These are phyloP conservation scores for Talaromyces funiculosus DNA, from an alignment of 2,329 filamentous ascomycete species.

Conservation along the genomic window DNA sequence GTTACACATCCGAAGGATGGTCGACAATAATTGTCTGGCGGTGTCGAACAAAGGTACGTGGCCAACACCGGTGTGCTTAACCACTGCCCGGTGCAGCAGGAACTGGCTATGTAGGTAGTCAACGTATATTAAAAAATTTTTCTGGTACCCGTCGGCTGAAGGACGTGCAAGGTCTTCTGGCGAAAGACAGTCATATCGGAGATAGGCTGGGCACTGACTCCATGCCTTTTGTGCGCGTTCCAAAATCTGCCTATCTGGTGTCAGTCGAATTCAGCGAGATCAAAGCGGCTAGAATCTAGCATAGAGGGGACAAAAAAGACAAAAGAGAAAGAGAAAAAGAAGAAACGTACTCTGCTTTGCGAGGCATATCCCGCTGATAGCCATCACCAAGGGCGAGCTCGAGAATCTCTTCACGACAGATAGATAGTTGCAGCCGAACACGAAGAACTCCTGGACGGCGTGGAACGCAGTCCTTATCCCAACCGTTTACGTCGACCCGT, in stretches of 20 bases:
- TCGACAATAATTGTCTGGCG: constrained; percentile 26
- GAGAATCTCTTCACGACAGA: constrained; percentile 19
- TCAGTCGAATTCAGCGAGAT: neutral
- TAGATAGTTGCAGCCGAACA: constrained; percentile 20
- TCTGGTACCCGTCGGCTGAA: constrained; percentile 13
- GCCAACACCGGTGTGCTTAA: constrained; percentile 28
- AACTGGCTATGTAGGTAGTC: constrained; percentile 34
- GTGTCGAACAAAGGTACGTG: constrained; percentile 29
- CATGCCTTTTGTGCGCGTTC: constrained; percentile 18
- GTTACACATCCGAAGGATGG: constrained; percentile 25
- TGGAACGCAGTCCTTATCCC: constrained; percentile 17
- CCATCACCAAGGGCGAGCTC: constrained; percentile 18
- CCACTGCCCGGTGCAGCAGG: constrained; percentile 28
- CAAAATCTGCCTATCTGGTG: constrained; percentile 11
- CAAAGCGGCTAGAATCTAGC: neutral
- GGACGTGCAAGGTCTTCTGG: constrained; percentile 11
- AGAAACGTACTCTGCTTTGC: constrained; percentile 11
- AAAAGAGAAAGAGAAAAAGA: neutral
- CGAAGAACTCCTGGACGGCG: constrained; percentile 18
- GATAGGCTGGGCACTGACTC: constrained; percentile 17
- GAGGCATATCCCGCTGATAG: constrained; percentile 17
- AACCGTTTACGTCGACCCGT: constrained; percentile 19
- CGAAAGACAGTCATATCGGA: constrained; percentile 18
- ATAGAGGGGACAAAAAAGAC: neutral
- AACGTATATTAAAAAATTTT: constrained; percentile 25